Evolutionary conservation across 2,329 filamentous ascomycete genomes (phyloP).

Genomic region (Sarocladiaceae sp.): DNA sequence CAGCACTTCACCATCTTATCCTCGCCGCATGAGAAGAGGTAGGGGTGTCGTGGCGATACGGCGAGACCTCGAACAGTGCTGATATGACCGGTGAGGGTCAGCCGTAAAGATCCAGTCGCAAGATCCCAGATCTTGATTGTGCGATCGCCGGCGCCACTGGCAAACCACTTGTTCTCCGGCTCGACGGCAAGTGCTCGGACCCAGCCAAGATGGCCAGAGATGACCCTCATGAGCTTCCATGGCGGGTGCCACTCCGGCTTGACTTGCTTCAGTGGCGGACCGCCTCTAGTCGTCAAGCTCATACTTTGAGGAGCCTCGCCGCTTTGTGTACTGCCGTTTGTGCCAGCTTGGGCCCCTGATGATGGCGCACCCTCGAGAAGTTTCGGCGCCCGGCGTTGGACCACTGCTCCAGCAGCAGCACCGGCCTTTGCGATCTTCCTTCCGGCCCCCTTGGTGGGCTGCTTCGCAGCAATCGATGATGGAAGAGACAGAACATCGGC

Average conservation of each 20-base stretch:
- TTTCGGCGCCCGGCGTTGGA: constrained; percentile 23
- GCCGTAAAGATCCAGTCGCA: constrained; percentile 72
- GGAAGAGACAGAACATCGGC: constrained; percentile 71
- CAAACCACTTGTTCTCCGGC: constrained; percentile 96
- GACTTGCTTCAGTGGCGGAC: constrained; percentile 32
- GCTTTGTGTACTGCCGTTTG: constrained; percentile 7
- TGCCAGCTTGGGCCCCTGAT: constrained; percentile 13
- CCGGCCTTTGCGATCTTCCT: constrained; percentile 41
- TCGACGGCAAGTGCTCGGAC: constrained; percentile 85
- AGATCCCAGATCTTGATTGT: constrained; percentile 99
- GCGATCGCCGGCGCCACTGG: constrained; percentile 86
- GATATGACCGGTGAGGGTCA: constrained; percentile 91
- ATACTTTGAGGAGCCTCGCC: constrained; percentile 19
- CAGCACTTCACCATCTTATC: constrained; percentile 99
- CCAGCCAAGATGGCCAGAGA: constrained; percentile 95
- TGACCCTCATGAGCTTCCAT: constrained; percentile 97
- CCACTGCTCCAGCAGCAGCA: constrained; percentile 21
- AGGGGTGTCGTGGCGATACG: constrained; percentile 88
- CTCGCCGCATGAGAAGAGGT: constrained; percentile 95
- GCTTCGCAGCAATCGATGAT: constrained; percentile 70
- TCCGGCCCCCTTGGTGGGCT: constrained; percentile 44
- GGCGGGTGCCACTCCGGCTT: constrained; percentile 95
- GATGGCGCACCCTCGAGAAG: constrained; percentile 28
- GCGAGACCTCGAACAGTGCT: constrained; percentile 88
- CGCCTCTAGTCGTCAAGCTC: constrained; percentile 25